phyloP scores from a whole-genome alignment of 148 eudicot species.

The Silene uniflora region DNA sequence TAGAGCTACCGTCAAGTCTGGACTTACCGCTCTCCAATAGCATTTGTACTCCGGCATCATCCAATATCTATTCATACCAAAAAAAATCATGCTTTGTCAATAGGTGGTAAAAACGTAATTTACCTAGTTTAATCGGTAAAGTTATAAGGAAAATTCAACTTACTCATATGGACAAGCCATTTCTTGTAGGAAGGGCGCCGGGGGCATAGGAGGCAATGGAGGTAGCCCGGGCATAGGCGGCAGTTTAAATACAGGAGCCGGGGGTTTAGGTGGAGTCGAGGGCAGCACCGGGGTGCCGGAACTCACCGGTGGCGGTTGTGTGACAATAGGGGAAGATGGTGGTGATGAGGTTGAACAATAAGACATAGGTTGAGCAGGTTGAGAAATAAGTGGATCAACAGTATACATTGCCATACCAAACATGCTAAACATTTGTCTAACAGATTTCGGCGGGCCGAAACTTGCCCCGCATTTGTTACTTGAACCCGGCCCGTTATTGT shows the following conservation, averaged over 20 bases:
- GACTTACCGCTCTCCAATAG: conserved; percentile 66
- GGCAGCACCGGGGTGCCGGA: conserved; percentile 31
- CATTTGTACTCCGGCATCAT: conserved; percentile 67
- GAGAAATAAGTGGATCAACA: conserved; percentile 68
- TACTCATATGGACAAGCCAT: conserved; percentile 76
- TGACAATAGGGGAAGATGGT: not conserved
- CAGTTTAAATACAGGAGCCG: conserved; percentile 17
- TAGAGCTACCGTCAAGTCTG: conserved; percentile 58
- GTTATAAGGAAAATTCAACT: conserved; percentile 7
- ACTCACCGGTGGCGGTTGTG: conserved; percentile 20
- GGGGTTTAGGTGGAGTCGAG: conserved; percentile 29
- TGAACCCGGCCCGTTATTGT: conserved; percentile 26
- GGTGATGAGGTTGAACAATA: conserved; percentile 45
- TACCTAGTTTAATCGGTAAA: no score
- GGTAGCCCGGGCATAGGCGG: conserved; percentile 37
- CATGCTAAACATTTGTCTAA: conserved; percentile 52
- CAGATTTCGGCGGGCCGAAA: conserved; percentile 53
- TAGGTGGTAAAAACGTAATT: no score
- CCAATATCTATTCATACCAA: conserved; percentile 51
- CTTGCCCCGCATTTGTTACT: conserved; percentile 38
- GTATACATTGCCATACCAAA: conserved; percentile 61
- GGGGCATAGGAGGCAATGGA: conserved; percentile 48
- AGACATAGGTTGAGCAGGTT: conserved; percentile 72
- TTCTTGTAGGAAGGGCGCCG: conserved; percentile 52
- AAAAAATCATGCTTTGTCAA: no score